Conservation (phyloP, 2,329 filamentous ascomycete species). For the Pseudogymnoascus sp. region DNA sequence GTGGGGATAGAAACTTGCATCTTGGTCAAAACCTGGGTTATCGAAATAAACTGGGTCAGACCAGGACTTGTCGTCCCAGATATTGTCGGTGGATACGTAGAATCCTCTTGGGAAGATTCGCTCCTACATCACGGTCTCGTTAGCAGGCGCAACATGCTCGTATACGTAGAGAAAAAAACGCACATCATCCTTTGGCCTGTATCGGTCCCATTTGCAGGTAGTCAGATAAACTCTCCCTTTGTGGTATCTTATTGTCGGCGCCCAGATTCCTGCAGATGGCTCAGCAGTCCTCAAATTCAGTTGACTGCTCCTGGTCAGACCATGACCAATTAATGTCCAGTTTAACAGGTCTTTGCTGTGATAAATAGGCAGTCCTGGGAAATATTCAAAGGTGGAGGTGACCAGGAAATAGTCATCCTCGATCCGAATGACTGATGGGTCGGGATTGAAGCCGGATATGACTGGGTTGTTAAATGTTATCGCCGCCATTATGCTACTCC, state of each 20-base stretch:
- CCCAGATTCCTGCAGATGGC: slow-evolving; percentile 42
- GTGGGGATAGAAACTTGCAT: slow-evolving; percentile 32
- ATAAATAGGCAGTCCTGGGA: slow-evolving; percentile 53
- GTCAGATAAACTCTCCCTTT: slow-evolving; percentile 37
- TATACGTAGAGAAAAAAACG: slow-evolving; percentile 28
- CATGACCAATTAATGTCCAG: slow-evolving; percentile 45
- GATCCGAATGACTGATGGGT: slow-evolving; percentile 43
- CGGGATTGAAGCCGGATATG: slow-evolving; percentile 47
- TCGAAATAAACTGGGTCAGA: slow-evolving; percentile 47
- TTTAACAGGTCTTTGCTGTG: slow-evolving; percentile 43
- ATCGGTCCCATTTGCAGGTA: slow-evolving; percentile 36
- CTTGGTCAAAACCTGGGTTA: slow-evolving; percentile 44
- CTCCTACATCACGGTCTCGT: neutral
- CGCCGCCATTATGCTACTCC: neutral
- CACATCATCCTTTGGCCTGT: slow-evolving; percentile 35
- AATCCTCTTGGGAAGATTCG: slow-evolving; percentile 17
- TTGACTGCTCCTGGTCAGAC: slow-evolving; percentile 41
- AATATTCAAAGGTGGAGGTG: slow-evolving; percentile 55
- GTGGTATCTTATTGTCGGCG: slow-evolving; percentile 39
- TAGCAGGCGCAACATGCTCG: neutral
- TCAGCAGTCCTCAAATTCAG: slow-evolving; percentile 44
- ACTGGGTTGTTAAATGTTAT: neutral
- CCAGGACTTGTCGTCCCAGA: slow-evolving; percentile 38
- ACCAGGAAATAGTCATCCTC: slow-evolving; percentile 46
- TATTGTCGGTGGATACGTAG: slow-evolving; percentile 43